Base-by-base conservation (phyloP, 2,329 filamentous ascomycete species). In the Cercospora sesami region DNA sequence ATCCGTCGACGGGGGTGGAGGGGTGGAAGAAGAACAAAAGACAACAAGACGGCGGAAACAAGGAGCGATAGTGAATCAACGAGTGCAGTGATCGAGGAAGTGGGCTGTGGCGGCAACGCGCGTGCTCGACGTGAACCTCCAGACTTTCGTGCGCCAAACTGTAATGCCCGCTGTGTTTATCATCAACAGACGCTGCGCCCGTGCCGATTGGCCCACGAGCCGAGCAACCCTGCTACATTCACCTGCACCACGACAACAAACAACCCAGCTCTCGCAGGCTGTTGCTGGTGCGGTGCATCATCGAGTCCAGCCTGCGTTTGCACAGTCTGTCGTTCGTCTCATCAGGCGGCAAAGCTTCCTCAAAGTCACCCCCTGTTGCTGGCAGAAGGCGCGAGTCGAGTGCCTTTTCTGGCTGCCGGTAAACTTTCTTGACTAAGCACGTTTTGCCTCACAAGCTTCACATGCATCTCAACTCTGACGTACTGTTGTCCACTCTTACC, bases 401-500 rank as follows among this genome's bases (percentile, higher is more conserved):
- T 53, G 48, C 23, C 23, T 53, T 53, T 53, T 9, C 4, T 53
- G 48, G 21, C 21, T 26, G 21, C 48, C 48, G 21, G 21, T 28
- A 14, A 23, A 53, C 23, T 3, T 28, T 53, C 48, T 23, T 28
- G 48, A 53, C 48, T 53, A 53, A 53, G 48, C 48, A 23, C 48
- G 26, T 53, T 53, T 23, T 28, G 48, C 48, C 48, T 53, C 23
- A 28, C 48, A 53, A 53, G 48, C 48, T 53, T 53, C 48, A 53
- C 48, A 30, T 53, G 48, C 48, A 58, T 59, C 55, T 33, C 28
- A 31, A 28, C 55, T 59, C 55, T 59, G 55, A 59, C 31, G 55
- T 36, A 59, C 30, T 36, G 55, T 23, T 33, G 4, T 36, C 16
- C 55, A 33, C 55, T 59, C 55, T 59, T 59, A 23, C 31, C 55